Conservation (phyloP, 371 early-diverging fungal species). For the Caulochytrium protostelioides region DNA sequence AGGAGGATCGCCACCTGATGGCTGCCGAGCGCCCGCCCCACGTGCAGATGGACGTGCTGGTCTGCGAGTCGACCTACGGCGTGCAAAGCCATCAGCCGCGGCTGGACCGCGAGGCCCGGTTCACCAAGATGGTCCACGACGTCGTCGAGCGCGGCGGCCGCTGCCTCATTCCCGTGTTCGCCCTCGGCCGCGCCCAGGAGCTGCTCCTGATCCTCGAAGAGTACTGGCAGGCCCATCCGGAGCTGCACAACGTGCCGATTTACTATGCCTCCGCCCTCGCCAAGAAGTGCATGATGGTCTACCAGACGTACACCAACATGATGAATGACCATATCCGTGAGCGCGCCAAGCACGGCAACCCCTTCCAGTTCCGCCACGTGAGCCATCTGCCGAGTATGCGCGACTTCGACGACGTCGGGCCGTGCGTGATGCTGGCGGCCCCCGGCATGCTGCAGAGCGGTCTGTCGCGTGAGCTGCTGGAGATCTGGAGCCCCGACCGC, state of each 20-base stretch:
- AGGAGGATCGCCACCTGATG: constrained; percentile 99
- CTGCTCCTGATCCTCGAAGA: constrained; percentile 93
- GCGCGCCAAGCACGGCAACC: constrained; percentile 80
- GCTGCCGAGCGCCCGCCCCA: constrained; percentile 84
- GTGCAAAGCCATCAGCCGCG: constrained; percentile 95
- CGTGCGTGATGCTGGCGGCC: constrained; percentile 99
- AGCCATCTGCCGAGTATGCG: constrained; percentile 75
- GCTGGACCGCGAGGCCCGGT: constrained; percentile 82
- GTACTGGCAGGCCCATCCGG: constrained; percentile 92
- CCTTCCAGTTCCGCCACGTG: constrained; percentile 96
- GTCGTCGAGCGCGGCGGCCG: constrained; percentile 92
- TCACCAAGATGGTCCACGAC: constrained; percentile 75
- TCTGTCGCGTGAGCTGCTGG: constrained; percentile 90
- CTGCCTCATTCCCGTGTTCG: constrained; percentile 97
- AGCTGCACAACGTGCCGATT: constrained; percentile 87
- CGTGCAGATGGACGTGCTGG: constrained; percentile 73
- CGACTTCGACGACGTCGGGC: constrained; percentile 92
- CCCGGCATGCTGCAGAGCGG: constrained; percentile 99
- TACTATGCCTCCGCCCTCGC: constrained; percentile 97
- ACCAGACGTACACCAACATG: constrained; percentile 98
- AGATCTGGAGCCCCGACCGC: constrained; percentile 91
- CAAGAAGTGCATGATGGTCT: constrained; percentile 92
- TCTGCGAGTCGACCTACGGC: constrained; percentile 98
- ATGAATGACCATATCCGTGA: constrained; percentile 95
- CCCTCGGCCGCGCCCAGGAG: constrained; percentile 98